These are phyloP conservation scores for Gynochthodes officinalis DNA, from an alignment of 257 asterid species.

Conservation along the genomic window DNA sequence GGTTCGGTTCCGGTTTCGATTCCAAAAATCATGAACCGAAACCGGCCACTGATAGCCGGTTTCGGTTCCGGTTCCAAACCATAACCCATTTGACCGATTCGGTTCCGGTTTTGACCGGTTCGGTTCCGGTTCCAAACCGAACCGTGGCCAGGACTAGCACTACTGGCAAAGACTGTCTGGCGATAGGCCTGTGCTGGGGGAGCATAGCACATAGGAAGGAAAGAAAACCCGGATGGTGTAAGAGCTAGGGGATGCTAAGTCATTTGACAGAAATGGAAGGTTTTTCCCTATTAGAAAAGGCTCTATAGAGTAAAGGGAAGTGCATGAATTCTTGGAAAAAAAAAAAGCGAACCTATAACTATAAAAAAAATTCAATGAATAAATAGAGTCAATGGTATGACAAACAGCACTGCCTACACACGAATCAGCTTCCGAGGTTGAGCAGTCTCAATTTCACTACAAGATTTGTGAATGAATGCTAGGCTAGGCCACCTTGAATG, in stretches of 20 bases:
- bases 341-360: too few relatives aligned
- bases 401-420: constrained; percentile 10
- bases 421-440: constrained; percentile 4
- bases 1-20: too few relatives aligned
- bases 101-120: too few relatives aligned
- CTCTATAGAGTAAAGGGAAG: background rate
- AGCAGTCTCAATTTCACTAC: constrained; percentile 1
- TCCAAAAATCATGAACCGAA: too few relatives aligned
- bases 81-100: too few relatives aligned
- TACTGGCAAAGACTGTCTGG: too few relatives aligned
- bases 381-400: constrained; percentile 18
- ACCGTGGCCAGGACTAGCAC: too few relatives aligned
- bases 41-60: too few relatives aligned
- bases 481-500: background rate
- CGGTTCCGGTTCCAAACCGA: too few relatives aligned
- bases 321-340: too few relatives aligned
- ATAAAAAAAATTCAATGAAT: constrained; percentile 13
- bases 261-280: background rate
- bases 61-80: too few relatives aligned
- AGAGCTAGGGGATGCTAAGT: background rate
- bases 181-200: background rate
- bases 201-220: background rate
- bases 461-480: background rate
- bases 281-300: background rate
- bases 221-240: background rate